Evolutionary conservation across 768 basidiomycete species (phyloP).

Genomic region (Pisolithus albus): DNA sequence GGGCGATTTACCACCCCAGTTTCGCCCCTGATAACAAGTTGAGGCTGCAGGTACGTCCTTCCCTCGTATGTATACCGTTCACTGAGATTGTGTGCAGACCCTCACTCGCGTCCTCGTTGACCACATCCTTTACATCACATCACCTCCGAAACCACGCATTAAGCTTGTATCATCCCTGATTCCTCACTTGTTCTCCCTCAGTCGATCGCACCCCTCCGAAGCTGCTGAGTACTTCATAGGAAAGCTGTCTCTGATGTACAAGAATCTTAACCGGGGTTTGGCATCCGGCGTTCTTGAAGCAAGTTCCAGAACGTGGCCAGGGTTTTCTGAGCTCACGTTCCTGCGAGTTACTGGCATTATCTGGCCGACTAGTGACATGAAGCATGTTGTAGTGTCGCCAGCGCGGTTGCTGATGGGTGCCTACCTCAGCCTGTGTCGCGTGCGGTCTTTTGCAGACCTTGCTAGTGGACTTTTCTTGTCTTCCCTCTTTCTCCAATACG

Average conservation of each 20-base stretch:
- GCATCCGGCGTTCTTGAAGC: constrained; percentile 54
- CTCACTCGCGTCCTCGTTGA: constrained; percentile 79
- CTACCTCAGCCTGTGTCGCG: constrained; percentile 79
- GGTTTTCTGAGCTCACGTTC: constrained; percentile 71
- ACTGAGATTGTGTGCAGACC: constrained; percentile 37
- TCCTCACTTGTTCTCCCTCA: constrained; percentile 73
- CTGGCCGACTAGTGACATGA: constrained; percentile 95
- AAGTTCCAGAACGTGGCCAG: constrained; percentile 83
- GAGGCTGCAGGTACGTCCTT: constrained; percentile 70
- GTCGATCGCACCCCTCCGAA: constrained; percentile 73
- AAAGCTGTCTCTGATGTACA: constrained; percentile 88
- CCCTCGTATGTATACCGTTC: not conserved
- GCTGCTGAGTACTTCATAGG: constrained; percentile 72
- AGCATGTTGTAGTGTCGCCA: constrained; percentile 83
- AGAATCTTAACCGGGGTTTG: constrained; percentile 83
- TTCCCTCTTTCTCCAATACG: constrained; percentile 80
- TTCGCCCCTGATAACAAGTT: constrained; percentile 87
- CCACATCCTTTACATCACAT: constrained; percentile 72
- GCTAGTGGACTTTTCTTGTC: constrained; percentile 85
- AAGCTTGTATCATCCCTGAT: constrained; percentile 56
- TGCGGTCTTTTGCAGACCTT: constrained; percentile 69
- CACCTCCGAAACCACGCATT: constrained; percentile 55
- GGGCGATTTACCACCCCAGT: constrained; percentile 87
- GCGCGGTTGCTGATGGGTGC: constrained; percentile 84
- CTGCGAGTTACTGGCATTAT: constrained; percentile 72